phyloP scores from a whole-genome alignment of 768 basidiomycete genomes.

The Thelephora ganbajun region DNA sequence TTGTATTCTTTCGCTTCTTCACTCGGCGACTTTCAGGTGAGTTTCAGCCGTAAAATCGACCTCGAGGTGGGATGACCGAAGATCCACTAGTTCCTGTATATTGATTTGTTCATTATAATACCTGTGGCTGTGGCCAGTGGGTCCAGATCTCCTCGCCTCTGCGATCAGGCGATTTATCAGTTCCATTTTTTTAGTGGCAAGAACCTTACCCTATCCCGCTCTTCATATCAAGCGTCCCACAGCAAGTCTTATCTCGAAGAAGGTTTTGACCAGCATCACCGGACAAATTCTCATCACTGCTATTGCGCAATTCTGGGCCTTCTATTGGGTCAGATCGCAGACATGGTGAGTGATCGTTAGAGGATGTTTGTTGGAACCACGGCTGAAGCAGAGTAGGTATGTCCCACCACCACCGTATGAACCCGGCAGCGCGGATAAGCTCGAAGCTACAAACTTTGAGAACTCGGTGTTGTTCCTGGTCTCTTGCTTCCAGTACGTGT shows the following conservation, averaged over 20 bases:
- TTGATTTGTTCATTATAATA: conserved; percentile 96
- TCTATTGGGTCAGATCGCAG: conserved; percentile 77
- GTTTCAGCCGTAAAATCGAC: conserved; percentile 8
- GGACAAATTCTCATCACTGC: conserved; percentile 87
- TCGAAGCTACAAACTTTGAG: conserved; percentile 81
- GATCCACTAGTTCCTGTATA: conserved; percentile 71
- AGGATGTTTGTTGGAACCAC: background rate
- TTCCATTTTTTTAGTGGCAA: conserved; percentile 55
- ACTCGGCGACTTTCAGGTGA: conserved; percentile 89
- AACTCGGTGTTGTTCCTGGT: conserved; percentile 86
- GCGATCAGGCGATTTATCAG: conserved; percentile 4
- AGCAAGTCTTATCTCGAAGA: conserved; percentile 89
- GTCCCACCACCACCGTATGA: conserved; percentile 40
- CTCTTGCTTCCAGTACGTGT: conserved; percentile 97
- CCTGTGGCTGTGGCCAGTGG: conserved; percentile 92
- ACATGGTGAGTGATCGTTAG: conserved; percentile 45
- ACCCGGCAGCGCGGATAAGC: conserved; percentile 43
- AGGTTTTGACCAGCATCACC: conserved; percentile 84
- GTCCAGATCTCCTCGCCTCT: conserved; percentile 17
- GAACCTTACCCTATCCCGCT: conserved; percentile 78
- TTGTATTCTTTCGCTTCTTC: conserved; percentile 95
- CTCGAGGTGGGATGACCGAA: conserved; percentile 1
- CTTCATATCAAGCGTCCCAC: conserved; percentile 88
- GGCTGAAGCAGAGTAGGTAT: conserved; percentile 41
- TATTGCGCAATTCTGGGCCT: conserved; percentile 73